A percentile compares a stretch with the other conserved stretches of the same genome.
phyloP scores from a whole-genome alignment of 2,329 filamentous ascomycete genomes.

The Monosporascus sp. region DNA sequence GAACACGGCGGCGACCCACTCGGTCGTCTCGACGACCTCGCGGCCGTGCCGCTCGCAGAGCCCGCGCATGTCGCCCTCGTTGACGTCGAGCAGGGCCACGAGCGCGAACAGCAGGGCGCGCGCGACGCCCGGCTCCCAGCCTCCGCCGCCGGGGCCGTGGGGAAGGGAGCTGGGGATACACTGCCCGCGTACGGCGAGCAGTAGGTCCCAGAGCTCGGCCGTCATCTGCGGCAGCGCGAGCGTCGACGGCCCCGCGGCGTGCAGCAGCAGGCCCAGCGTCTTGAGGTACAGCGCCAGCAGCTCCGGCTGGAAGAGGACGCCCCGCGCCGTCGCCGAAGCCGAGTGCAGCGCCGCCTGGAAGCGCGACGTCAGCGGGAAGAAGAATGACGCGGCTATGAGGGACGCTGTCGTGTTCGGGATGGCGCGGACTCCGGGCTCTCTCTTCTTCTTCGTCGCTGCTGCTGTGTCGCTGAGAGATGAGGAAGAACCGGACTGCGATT shows the following conservation, averaged over 20 bases:
- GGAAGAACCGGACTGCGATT: conserved; percentile 40
- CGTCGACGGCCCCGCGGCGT: conserved; percentile 77
- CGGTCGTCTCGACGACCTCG: conserved; percentile 77
- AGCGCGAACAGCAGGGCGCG: conserved; percentile 74
- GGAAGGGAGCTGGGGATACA: conserved; percentile 35
- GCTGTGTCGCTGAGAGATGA: conserved; percentile 25
- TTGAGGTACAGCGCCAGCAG: conserved; percentile 77
- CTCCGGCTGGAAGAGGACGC: conserved; percentile 67
- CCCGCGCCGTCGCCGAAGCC: conserved; percentile 35
- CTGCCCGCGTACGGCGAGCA: conserved; percentile 60
- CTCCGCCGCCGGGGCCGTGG: too few species aligned
- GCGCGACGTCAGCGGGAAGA: conserved; percentile 77
- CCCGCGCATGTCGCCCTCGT: conserved; percentile 63
- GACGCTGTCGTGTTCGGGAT: conserved; percentile 75
- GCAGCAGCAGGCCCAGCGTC: conserved; percentile 76
- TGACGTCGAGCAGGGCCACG: conserved; percentile 76
- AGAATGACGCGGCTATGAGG: conserved; percentile 71
- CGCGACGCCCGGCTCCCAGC: conserved; percentile 56
- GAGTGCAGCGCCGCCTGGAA: conserved; percentile 62
- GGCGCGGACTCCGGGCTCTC: conserved; percentile 40
- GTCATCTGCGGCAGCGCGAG: conserved; percentile 75
- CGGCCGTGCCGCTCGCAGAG: conserved; percentile 70
- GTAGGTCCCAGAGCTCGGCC: conserved; percentile 74
- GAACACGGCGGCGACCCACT: conserved; percentile 80
- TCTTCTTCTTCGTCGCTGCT: conserved; percentile 25